A percentile compares a stretch with the other conserved stretches of the same genome.
These are phyloP conservation scores for Forsythia viridissima DNA, from an alignment of 257 asterid genomes.

Conservation along the genomic window DNA sequence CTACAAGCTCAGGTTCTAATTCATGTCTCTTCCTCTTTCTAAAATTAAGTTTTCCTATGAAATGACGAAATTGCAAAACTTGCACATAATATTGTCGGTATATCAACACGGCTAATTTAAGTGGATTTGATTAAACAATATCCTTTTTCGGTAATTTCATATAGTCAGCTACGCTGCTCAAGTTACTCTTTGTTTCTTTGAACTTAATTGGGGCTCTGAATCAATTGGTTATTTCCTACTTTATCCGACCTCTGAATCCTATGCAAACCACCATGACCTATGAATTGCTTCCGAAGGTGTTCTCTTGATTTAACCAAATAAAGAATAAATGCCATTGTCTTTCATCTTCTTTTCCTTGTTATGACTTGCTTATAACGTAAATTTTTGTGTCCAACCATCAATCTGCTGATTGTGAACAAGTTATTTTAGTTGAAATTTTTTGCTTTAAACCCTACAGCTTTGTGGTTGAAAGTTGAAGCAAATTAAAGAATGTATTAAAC, in stretches of 20 bases:
- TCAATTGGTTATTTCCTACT: neutral
- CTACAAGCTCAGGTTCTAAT: constrained; percentile 65
- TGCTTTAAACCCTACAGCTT: neutral
- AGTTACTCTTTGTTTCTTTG: neutral
- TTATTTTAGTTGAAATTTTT: neutral
- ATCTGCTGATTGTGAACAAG: neutral
- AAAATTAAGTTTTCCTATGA: constrained; percentile 8
- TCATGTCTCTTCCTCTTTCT: constrained; percentile 19
- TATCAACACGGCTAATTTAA: neutral
- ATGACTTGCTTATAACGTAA: neutral
- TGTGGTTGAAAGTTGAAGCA: neutral
- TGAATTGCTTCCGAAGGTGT: neutral
- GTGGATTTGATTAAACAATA: neutral
- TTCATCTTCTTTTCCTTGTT: no score
- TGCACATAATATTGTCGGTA: neutral
- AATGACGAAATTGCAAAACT: constrained; percentile 8
- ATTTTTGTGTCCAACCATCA: neutral
- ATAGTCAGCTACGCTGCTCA: neutral
- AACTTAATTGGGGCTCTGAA: neutral
- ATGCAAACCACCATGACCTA: neutral
- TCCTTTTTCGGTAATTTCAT: neutral
- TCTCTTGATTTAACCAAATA: neutral
- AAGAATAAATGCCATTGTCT: neutral
- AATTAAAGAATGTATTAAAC: no score
- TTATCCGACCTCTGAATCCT: neutral